Base-by-base conservation (phyloP, 2,329 filamentous ascomycete genomes). In the Cercospora sesami region DNA sequence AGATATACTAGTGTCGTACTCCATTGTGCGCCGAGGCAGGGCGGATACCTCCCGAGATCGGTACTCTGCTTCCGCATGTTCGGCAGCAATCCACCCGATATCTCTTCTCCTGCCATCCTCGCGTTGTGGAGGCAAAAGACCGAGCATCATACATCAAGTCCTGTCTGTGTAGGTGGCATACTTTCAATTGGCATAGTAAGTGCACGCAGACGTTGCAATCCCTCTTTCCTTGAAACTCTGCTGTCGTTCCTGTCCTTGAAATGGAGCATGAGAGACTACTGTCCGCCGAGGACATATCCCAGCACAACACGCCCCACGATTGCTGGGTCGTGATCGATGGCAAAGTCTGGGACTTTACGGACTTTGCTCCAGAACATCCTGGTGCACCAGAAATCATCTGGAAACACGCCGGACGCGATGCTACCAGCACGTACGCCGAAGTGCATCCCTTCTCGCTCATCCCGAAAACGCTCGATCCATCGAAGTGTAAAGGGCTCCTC, bases 321-420 rank as follows among this genome's bases (percentile, higher is more conserved):
- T 83, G 81, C 73, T 92, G 90, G 90, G 86, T 91, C 68, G 89
- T 90, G 28, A 84, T 92, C 16, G 85, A 91, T 74, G 85, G 85
- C 42, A 84, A 86, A 72, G 87, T 91, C 30, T 91, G 89, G 81
- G 88, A 91, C 76, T 79, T 91, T 61, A 90, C 87, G 16, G 83
- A 87, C n/a, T 91, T 91, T 75, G 81, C 87, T 21, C 84, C 84
- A 21, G 82, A 87, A 67, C 87, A 89, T 76, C 86, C 87, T 5
- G 87, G 87, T 30, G 87, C 87, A 23, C 80, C 85, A 64, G 82
- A 79, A 55, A 85, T 86, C 73, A 80, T 89, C 57, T 76, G 82
- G 53, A 77, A 81, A 60, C 81, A 85, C 73, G 85, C 85, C 33
- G 86, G 85, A 55, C 80, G 80, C 28, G 86, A 87, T 77, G 86